Base-by-base conservation (phyloP, 345 rosid species). In the Pugionium cornutum region DNA sequence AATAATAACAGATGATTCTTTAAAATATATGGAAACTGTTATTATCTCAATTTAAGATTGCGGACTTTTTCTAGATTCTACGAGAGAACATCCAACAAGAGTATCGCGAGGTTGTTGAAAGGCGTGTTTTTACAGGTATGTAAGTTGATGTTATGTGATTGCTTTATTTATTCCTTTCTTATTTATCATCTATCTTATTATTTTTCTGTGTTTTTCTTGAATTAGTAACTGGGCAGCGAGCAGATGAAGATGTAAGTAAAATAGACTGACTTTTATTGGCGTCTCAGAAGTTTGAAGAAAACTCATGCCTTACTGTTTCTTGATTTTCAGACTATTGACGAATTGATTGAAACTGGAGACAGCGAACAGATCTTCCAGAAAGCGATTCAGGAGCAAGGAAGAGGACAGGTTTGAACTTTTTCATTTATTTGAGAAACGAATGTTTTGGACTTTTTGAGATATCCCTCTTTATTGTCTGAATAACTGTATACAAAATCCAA, bases 321-420 rank as follows among this genome's bases (percentile, higher is more conserved):
- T 57, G 53, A 26, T 8, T 32, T 60, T 9, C 75, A 89, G 98
- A 92, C 89, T 30, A 89, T 92, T 60, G 96, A 92, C 18, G 18
- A 18, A 18, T 18, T 18, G 18, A 18, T 18, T 18, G 18, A 18
- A 18, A 18, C 18, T 18, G 98, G 97, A 79, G 84, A 87, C 64
- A 90, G 95, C 2, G 98, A 92, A 73, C 97, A 92, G 76, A 87
- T 87, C 62, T 89, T 92, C 80, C 89, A 89, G 69, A 86, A 83
- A 67, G 98, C 98, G 39, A 86, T 92, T 64, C 89, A 92, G 66
- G 95, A 89, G 77, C 88, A 83, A 78, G 98, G 98, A 32, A 76
- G 95, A 60, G 98, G 96, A 74, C 89, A 89, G 92, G 98, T 92
- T 48, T 31, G 41, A 49, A 11, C 28, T 33, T 57, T 42, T 11